phyloP scores from a whole-genome alignment of 768 basidiomycete genomes.

The Boletellus ananas region DNA sequence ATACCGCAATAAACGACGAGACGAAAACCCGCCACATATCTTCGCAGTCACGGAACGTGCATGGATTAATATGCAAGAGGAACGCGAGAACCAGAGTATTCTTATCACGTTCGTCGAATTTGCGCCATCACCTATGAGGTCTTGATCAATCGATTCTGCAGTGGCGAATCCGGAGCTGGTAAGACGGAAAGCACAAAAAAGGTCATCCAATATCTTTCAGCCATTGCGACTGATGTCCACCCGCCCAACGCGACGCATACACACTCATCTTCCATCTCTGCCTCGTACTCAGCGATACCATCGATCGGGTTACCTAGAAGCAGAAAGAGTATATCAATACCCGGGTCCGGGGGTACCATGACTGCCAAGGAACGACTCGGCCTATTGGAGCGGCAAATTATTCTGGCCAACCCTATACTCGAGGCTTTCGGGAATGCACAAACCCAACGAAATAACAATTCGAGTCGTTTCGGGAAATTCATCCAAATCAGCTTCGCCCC shows the following conservation, averaged over 20 bases:
- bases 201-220: constrained; percentile 97
- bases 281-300: constrained; percentile 55
- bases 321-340: constrained; percentile 47
- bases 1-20: constrained; percentile 84
- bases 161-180: constrained; percentile 97
- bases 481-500: constrained; percentile 92
- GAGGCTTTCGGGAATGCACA: constrained; percentile 99
- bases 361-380: constrained; percentile 76
- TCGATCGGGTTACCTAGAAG: constrained; percentile 67
- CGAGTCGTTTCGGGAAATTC: constrained; percentile 98
- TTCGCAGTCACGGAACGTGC: constrained; percentile 97
- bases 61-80: constrained; percentile 98
- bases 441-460: constrained; percentile 97
- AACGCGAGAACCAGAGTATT: constrained; percentile 96
- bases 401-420: constrained; percentile 95
- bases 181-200: constrained; percentile 99
- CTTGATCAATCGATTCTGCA: constrained; percentile 31
- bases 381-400: constrained; percentile 89
- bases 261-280: constrained; percentile 58
- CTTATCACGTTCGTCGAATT: constrained; percentile 80
- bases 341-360: constrained; percentile 42
- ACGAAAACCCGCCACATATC: constrained; percentile 94
- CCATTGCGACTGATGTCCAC: constrained; percentile 85
- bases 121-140: background rate
- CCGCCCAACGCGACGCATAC: constrained; percentile 56